Conservation (phyloP, 768 basidiomycete genomes). For the Fistulinella prunicolor region DNA sequence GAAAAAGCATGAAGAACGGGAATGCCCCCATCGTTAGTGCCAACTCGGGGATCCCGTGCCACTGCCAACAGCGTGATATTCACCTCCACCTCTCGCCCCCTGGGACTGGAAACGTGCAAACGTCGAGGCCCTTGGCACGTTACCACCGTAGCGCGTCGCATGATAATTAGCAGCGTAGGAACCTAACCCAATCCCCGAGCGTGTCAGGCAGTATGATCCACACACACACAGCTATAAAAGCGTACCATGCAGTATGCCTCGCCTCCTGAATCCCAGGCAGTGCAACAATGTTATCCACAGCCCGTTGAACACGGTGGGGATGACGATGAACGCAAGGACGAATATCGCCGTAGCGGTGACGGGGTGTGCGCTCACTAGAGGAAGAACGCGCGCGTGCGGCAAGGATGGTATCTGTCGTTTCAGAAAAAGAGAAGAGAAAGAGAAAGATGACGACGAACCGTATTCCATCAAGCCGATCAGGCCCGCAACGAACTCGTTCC, state of each 20-base stretch:
- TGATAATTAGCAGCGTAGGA: conserved; percentile 21
- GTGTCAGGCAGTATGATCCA: background rate
- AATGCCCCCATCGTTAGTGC: too few species aligned
- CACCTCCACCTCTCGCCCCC: background rate
- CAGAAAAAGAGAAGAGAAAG: too few species aligned
- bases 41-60: background rate
- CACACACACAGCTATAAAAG: background rate
- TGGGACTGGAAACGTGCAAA: conserved; percentile 13
- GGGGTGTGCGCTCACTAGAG: conserved; percentile 12
- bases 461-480: conserved; percentile 10
- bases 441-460: conserved; percentile 9
- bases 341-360: conserved; percentile 3
- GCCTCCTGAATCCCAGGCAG: conserved; percentile 1
- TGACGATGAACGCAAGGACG: conserved; percentile 11
- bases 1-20: too few species aligned
- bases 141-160: conserved; percentile 17
- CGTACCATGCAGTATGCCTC: conserved; percentile 11
- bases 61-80: conserved; percentile 1
- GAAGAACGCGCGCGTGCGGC: background rate
- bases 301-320: conserved; percentile 1
- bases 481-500: conserved; percentile 11
- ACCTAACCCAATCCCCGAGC: background rate
- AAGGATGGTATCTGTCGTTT: too few species aligned
- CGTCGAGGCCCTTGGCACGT: conserved; percentile 7
- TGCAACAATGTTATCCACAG: background rate